Evolutionary conservation across 345 rosid genomes (phyloP), one percentile per base, ranked within the genome.

Genomic region (Bruguiera parviflora): DNA sequence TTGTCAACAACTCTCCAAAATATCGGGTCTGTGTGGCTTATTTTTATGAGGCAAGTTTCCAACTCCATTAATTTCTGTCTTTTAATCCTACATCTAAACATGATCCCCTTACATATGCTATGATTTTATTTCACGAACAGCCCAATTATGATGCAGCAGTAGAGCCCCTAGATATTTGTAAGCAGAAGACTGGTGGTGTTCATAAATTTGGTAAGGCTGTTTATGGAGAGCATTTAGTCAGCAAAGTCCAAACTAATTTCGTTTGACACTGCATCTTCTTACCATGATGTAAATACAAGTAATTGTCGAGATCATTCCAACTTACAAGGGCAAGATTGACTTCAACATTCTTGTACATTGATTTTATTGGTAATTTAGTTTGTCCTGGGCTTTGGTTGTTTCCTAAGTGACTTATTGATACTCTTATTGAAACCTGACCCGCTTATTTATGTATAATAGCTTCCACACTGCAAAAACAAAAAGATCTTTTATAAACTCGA

Each of bases 201-300:
- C 78, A 64, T 58, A 83, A 80, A 82, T 84, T 82, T 65, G 79
- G 65, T 53, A 84, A 59, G 64, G 96, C 97, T 37, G 83, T 88
- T 47, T 90, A 90, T 58, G 97, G 94, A 62, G 91, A 93, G 81
- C 96, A 94, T 85, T 70, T 94, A n/a, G 89, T 83, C 6, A 75
- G 86, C 79, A 91, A 88, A 83, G 93, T 91, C 20, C 73, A 71
- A 27, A 88, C 89, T 1, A 91, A 89, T 73, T 91, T 89, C 33
- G 87, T 49, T 39, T 71, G 31, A 47, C 16, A 35, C 53, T n/a
- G 35, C 20, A 18, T 61, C 58, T 28, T 60, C 21, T 46, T 37
- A 27, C 31, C 31, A 18, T 46, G 15, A 1, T 10, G 59, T 56
- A 56, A 8, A 56, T 56, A 3, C 16, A 4, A 13, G 5, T 43